Percentiles rank a stretch among this genome's conserved stretches.
Conservation (phyloP, 805 yeast species). For the Candida qinlingensis region DNA sequence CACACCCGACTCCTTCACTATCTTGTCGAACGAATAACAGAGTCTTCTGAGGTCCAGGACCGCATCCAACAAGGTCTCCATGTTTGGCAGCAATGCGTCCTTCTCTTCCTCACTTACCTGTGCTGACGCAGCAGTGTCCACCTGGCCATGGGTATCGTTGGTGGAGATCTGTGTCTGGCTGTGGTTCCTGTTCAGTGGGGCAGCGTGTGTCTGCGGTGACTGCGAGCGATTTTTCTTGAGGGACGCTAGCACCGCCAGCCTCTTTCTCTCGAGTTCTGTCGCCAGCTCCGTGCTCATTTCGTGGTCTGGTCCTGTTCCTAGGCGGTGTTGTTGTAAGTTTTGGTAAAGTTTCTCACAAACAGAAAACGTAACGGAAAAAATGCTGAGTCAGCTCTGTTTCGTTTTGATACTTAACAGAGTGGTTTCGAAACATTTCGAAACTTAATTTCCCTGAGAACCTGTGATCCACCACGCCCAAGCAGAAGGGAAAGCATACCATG, state of each 20-base stretch:
- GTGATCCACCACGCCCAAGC: no score
- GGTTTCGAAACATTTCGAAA: no score
- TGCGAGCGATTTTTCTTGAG: constrained; percentile 12
- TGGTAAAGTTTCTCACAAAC: neutral
- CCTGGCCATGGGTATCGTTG: neutral
- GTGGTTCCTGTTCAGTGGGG: neutral
- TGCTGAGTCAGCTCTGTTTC: no score
- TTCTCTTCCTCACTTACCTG: neutral
- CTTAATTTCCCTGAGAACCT: no score
- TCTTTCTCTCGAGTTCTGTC: constrained; percentile 17
- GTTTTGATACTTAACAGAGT: no score
- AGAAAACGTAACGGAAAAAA: neutral
- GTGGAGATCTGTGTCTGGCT: neutral
- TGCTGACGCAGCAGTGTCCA: no score
- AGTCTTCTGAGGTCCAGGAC: constrained; percentile 21
- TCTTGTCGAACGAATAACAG: constrained; percentile 20
- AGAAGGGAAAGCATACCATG: neutral
- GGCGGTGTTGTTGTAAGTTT: no score
- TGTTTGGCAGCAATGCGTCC: neutral
- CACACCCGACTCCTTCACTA: constrained; percentile 14
- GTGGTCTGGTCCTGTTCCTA: no score
- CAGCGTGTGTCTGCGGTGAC: neutral
- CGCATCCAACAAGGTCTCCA: constrained; percentile 12
- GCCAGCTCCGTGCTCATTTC: constrained; percentile 1
- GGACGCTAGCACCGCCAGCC: constrained; percentile 23